Evolutionary conservation across 129 eudicot species (phyloP).

Genomic region (Artemisia annua): DNA sequence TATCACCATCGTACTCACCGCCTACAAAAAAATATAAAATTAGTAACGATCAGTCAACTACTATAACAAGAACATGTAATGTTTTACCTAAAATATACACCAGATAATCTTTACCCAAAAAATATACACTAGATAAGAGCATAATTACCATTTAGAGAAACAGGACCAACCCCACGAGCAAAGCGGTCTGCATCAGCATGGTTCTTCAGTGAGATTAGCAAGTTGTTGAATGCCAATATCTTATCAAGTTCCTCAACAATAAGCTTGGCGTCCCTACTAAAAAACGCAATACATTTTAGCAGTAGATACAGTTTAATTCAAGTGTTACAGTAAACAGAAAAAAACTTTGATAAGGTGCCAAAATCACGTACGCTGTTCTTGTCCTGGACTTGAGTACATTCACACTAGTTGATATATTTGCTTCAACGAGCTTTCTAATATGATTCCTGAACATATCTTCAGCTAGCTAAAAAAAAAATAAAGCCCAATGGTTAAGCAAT

Average conservation of each 20-base stretch:
- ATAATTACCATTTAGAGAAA: constrained; percentile 64
- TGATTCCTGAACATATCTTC: constrained; percentile 84
- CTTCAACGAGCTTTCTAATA: constrained; percentile 79
- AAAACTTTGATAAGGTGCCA: constrained; percentile 3
- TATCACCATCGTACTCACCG: constrained; percentile 84
- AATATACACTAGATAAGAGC: constrained; percentile 6
- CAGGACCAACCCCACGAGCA: constrained; percentile 91
- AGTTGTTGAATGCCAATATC: constrained; percentile 65
- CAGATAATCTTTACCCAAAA: neutral
- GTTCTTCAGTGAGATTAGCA: constrained; percentile 62
- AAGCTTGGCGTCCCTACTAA: constrained; percentile 54
- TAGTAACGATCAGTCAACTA: neutral
- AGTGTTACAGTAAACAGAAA: neutral
- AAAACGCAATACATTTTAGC: constrained; percentile 14
- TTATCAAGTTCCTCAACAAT: constrained; percentile 82
- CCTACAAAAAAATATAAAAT: constrained; percentile 43
- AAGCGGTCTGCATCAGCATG: constrained; percentile 83
- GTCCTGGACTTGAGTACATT: constrained; percentile 64
- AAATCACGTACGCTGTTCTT: constrained; percentile 62
- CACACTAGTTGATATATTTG: constrained; percentile 61
- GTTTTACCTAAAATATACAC: neutral
- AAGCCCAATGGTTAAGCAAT: constrained; percentile 19
- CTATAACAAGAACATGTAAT: constrained; percentile 9
- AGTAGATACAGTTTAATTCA: neutral
- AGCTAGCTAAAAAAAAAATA: constrained; percentile 70